Conservation (phyloP, 1,284 basidiomycete species). For the Malassezia brasiliensis region DNA sequence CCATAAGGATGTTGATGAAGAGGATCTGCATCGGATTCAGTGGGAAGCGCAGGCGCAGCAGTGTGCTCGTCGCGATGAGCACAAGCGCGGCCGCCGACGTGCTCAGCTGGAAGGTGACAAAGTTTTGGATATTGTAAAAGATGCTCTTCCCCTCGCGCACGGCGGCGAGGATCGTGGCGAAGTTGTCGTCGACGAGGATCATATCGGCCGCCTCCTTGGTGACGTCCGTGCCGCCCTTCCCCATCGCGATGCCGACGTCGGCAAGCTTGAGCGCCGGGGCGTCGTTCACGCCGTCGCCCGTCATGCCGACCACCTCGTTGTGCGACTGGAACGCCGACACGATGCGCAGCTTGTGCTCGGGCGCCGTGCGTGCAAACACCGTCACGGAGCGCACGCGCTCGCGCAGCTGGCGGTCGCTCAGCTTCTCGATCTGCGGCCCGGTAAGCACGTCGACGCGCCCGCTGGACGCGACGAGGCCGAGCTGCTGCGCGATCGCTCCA, state of each 20-base stretch:
- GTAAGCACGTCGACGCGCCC: slow-evolving; percentile 57
- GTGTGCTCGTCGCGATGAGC: slow-evolving; percentile 85
- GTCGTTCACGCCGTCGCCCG: slow-evolving; percentile 95
- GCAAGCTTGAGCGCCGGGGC: slow-evolving; percentile 95
- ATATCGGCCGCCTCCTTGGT: slow-evolving; percentile 96
- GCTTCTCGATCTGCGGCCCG: slow-evolving; percentile 69
- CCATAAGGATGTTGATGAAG: slow-evolving; percentile 98
- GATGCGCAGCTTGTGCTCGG: slow-evolving; percentile 93
- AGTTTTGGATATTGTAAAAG: slow-evolving; percentile 98
- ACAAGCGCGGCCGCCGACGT: slow-evolving; percentile 88
- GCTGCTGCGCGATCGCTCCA: slow-evolving; percentile 70
- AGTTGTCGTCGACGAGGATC: slow-evolving; percentile 95
- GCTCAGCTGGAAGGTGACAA: slow-evolving; percentile 89
- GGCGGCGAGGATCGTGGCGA: slow-evolving; percentile 82
- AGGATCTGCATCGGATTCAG: slow-evolving; percentile 98
- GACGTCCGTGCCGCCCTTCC: slow-evolving; percentile 89
- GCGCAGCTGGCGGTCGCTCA: slow-evolving; percentile 64
- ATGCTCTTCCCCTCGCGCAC: slow-evolving; percentile 94
- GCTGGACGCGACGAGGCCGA: slow-evolving; percentile 58
- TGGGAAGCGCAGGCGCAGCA: slow-evolving; percentile 77
- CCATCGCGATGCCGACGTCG: slow-evolving; percentile 96
- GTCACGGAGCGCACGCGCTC: slow-evolving; percentile 71
- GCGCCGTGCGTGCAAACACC: slow-evolving; percentile 89
- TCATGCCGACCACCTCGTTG: slow-evolving; percentile 90
- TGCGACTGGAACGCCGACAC: slow-evolving; percentile 80